A percentile compares a stretch with the other conserved stretches of the same genome.
Evolutionary conservation across 75 land plant genomes (phyloP).

Genomic region (Selaginella moellendorffii): DNA sequence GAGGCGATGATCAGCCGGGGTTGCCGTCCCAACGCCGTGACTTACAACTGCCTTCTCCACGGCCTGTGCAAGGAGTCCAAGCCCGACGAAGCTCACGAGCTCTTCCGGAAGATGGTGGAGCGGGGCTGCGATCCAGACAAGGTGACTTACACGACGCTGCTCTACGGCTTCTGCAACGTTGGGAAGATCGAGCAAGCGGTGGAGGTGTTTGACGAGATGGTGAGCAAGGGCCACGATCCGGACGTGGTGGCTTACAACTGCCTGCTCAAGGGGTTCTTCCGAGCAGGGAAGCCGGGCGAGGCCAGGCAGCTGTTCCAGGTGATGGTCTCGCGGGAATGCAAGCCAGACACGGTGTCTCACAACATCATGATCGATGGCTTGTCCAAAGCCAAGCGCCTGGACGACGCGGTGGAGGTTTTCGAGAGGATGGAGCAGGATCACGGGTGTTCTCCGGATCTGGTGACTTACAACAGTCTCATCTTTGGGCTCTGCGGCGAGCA

Average conservation of each 20-base stretch:
- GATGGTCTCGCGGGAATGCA: neutral
- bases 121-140: neutral
- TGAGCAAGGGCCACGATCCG: neutral
- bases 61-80: constrained; percentile 44
- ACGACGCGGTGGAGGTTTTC: neutral
- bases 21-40: constrained; percentile 38
- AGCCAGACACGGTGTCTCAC: neutral
- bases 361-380: neutral
- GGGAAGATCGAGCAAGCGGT: neutral
- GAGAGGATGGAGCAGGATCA: neutral
- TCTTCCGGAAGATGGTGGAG: constrained; percentile 32
- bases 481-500: neutral
- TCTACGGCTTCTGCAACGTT: neutral
- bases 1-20: constrained; percentile 43
- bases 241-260: neutral
- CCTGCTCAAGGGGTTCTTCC: neutral
- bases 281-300: neutral
- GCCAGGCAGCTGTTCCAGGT: neutral
- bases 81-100: constrained; percentile 49
- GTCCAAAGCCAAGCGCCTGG: neutral
- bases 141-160: neutral
- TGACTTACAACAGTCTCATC: neutral
- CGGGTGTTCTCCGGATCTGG: neutral
- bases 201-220: neutral
- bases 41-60: constrained; percentile 52